Conservation (phyloP, 176 grass and related monocot species). For the Alloteropsis semialata region DNA sequence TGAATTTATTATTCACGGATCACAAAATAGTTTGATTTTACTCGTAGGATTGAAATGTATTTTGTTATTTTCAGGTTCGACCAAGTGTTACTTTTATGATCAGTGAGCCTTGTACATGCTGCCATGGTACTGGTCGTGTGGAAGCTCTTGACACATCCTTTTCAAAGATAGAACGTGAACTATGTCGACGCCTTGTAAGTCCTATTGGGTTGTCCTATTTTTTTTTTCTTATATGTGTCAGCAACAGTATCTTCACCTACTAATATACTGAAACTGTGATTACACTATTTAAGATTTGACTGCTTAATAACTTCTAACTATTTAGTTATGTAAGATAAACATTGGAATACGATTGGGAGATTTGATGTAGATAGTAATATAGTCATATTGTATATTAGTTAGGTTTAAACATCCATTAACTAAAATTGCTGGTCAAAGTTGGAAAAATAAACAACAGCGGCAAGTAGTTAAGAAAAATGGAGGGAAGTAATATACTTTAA, state of each 20-base stretch:
- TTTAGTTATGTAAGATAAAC: not conserved
- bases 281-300: not conserved
- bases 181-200: slow-evolving; percentile 81
- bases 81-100: slow-evolving; percentile 98
- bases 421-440: not conserved
- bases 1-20: not conserved
- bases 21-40: slow-evolving; percentile 3
- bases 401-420: not conserved
- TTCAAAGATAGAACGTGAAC: slow-evolving; percentile 89
- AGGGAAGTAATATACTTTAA: not conserved
- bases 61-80: slow-evolving; percentile 65
- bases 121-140: slow-evolving; percentile 78
- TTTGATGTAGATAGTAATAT: not conserved
- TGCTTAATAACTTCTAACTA: not conserved
- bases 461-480: not conserved
- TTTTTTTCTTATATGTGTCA: not conserved
- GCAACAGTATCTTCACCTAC: not conserved
- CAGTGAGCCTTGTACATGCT: slow-evolving; percentile 82
- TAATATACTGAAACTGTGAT: not conserved
- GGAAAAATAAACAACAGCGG: not conserved
- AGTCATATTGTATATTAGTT: not conserved
- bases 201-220: not conserved
- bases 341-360: not conserved
- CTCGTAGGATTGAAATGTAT: slow-evolving; percentile 10
- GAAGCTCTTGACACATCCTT: slow-evolving; percentile 88